Evolutionary conservation across 352 stramenopile species (phyloP), one percentile per base, ranked within the genome.

Genomic region (Thraustochytrium aureum): DNA sequence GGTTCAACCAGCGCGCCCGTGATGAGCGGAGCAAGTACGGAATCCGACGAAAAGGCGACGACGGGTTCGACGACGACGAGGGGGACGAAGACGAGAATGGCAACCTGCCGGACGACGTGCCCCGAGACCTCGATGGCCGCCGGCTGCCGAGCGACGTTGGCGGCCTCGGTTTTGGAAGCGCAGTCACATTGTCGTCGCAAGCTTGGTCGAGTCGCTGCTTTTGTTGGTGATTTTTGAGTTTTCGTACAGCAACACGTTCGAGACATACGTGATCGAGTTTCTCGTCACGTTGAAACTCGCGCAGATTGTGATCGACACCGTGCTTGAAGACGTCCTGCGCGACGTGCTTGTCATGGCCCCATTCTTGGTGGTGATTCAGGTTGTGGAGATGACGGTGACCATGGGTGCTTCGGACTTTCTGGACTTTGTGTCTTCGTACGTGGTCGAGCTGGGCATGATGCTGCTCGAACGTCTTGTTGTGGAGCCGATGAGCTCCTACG

Each of bases 201-300:
- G 89, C 0, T 73, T 96, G n/a, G 86, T 81, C 22, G 89, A 96
- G 74, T 89, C 96, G 86, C 85, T 86, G 38, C 74, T 90, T 20
- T 86, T 98, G 64, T 86, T 98, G n/a, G 86, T 94, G 47, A 87
- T 97, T n/a, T 96, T 92, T 87, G 95, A 99, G 84, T 98, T 99
- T 81, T 96, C 92, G 7, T 99, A 98, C 87, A 98, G 93, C 33
- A 74, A 89, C 22, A 81, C 84, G 26, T 99, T 98, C 74, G 93
- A 91, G 7, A 85, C 87, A 45, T 91, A 96, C 72, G 94, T 97
- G 66, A 97, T 97, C 83, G 83, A 85, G 30, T 95, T 94, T 61
- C 87, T 97, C 39, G 75, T 97, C 10, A 67, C 88, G n/a, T 95
- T 96, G 83, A 97, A 98, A 83, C 37, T 97, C 22, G 61, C 90